A percentile compares a stretch with the other conserved stretches of the same genome.
Evolutionary conservation across 345 rosid genomes (phyloP).

Genomic region (Boechera retrofracta): DNA sequence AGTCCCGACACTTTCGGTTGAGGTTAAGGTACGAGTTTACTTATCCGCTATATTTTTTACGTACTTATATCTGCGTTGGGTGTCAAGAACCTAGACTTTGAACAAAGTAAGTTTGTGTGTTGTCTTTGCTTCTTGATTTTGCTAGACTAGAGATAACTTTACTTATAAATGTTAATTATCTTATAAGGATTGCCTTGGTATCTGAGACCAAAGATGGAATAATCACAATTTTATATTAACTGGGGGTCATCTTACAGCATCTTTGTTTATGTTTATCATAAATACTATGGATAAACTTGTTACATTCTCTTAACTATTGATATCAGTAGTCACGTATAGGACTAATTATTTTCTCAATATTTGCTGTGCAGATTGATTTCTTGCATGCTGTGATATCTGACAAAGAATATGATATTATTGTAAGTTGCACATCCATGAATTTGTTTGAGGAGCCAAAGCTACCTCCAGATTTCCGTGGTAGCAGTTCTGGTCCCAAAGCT

Average conservation of each 20-base stretch:
- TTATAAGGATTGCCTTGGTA: conserved; percentile 24
- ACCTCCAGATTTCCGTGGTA: conserved; percentile 91
- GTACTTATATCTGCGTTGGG: conserved; percentile 20
- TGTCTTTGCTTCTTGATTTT: conserved; percentile 20
- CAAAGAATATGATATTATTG: conserved; percentile 85
- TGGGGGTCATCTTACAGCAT: conserved; percentile 16
- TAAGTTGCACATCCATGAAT: conserved; percentile 72
- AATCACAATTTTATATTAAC: conserved; percentile 21
- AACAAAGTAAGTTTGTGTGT: background rate
- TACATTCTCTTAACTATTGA: conserved; percentile 25
- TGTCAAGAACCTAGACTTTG: conserved; percentile 28
- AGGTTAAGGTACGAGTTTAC: conserved; percentile 72
- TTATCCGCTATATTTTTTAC: conserved; percentile 16
- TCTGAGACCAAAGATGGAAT: conserved; percentile 18
- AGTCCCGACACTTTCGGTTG: conserved; percentile 90
- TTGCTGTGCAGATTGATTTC: conserved; percentile 72
- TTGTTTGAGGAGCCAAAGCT: conserved; percentile 82
- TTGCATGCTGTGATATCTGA: conserved; percentile 88
- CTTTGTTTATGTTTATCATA: conserved; percentile 2
- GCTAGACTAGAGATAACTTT: conserved; percentile 20
- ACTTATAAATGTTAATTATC: conserved; percentile 1
- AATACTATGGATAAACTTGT: conserved; percentile 15
- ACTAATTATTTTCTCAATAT: conserved; percentile 22
- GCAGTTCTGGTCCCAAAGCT: conserved; percentile 73
- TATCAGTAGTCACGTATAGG: conserved; percentile 24